These are phyloP conservation scores for Rachicladosporium sp. DNA, from an alignment of 2,329 filamentous ascomycete species.

Conservation along the genomic window DNA sequence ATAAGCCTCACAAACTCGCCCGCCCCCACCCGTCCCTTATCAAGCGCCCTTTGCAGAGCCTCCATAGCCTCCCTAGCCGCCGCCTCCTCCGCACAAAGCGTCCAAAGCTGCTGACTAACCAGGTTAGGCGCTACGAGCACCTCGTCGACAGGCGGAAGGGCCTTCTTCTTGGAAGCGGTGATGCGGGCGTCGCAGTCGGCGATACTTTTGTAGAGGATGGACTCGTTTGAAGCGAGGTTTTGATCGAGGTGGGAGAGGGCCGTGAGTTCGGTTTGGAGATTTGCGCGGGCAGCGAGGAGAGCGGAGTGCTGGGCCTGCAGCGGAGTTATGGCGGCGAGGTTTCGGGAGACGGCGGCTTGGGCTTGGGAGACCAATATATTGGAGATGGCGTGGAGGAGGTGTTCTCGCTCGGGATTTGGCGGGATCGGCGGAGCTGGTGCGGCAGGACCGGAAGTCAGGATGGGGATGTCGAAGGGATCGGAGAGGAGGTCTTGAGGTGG, in stretches of 20 bases:
- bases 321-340: slow-evolving; percentile 59
- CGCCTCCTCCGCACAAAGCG: slow-evolving; percentile 75
- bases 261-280: slow-evolving; percentile 61
- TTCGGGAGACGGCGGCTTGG: slow-evolving; percentile 56
- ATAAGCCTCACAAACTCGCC: slow-evolving; percentile 67
- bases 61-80: slow-evolving; percentile 80
- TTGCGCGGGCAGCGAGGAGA: slow-evolving; percentile 55
- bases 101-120: slow-evolving; percentile 85
- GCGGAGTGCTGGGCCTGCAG: slow-evolving; percentile 69
- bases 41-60: slow-evolving; percentile 61
- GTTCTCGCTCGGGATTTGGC: slow-evolving; percentile 90
- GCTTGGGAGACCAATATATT: slow-evolving; percentile 57
- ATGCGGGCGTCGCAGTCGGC: slow-evolving; percentile 69
- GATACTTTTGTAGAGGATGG: slow-evolving; percentile 65
- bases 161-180: slow-evolving; percentile 54
- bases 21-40: slow-evolving; percentile 57
- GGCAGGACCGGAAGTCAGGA: slow-evolving; percentile 31
- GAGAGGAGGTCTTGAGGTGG: slow-evolving; percentile 46
- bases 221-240: slow-evolving; percentile 63
- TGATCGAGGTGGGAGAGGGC: slow-evolving; percentile 59
- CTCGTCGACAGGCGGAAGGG: slow-evolving; percentile 71
- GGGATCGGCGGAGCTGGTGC: slow-evolving; percentile 72
- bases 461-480: slow-evolving; percentile 48
- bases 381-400: slow-evolving; percentile 65
- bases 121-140: slow-evolving; percentile 87